Base-by-base conservation (phyloP, 116 monocot genomes). In the Cymodocea nodosa region DNA sequence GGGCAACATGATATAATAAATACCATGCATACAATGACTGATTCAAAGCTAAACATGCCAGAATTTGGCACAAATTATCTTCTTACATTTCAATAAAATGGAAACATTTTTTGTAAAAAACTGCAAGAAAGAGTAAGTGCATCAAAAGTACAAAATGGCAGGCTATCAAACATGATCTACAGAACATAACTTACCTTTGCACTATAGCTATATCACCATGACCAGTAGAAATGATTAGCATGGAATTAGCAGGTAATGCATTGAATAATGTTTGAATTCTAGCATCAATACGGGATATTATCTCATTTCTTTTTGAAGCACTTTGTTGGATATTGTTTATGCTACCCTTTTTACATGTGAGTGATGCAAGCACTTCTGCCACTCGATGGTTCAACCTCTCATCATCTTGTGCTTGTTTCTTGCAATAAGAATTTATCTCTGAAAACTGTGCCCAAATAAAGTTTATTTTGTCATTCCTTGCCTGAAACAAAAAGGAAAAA, bases 391-490 rank as follows among this genome's bases (percentile, higher is more conserved):
- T 85, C 49, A 92, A 68, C 23, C 66, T 80, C 44, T 73, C 78
- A 15, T 22, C n/a, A 79, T 98, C 83, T 68, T 89, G 72, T 24
- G 92, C 78, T 73, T 79, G 81, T 35, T 58, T 54, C 60, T 73
- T 76, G 20, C 73, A 79, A 74, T 84, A 92, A 20, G 78, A 78
- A 35, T 82, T 70, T 83, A 98, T 74, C 68, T 37, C 78, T 60
- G 92, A 88, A 79, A 98, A 92, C 35, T 79, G 77, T n/a, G 89
- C 75, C 98, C 98, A 98, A 34, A 98, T 63, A 66, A 98, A 98
- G 52, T 57, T 77, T 25, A 92, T 70, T 71, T 84, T 91, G 53
- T 81, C 80, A 70, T 89, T 98, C 54, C 83, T 88, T 36, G 79
- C 82, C 98, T 98, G 58, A 44, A 83, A 64, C 3, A 40, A 8